Base-by-base conservation (phyloP, 441 rosid genomes). In the Euphorbia celastroides region DNA sequence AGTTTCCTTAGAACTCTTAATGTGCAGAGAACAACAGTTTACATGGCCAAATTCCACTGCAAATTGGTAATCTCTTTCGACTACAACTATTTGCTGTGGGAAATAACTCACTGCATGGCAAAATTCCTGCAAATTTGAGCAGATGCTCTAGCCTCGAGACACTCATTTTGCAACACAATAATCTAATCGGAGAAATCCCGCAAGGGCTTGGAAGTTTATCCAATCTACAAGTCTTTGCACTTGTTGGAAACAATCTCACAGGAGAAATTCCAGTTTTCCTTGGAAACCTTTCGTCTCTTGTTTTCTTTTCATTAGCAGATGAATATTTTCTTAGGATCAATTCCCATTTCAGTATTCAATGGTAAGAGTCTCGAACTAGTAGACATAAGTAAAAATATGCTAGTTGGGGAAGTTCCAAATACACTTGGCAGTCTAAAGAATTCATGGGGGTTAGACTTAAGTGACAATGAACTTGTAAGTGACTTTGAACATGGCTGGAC, bases 351-450 rank as follows among this genome's bases (percentile, higher is more conserved):
- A 34, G n/a, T n/a, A n/a, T n/a, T n/a, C n/a, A n/a, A n/a, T n/a
- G n/a, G n/a, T n/a, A n/a, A n/a, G n/a, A n/a, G 38, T 34, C 38
- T 34, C 38, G 38, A 34, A 34, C 38, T 34, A 34, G 9, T 9
- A 3, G 38, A 34, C 9, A 34, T 34, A 9, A 9, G 38, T 3
- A 9, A 34, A 34, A 34, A 34, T 34, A 34, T 3, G 38, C 9
- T 62, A 67, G 25, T 67, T 62, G 2, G 75, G 78, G 70, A 34
- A 34, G 38, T 34, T 34, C 38, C 44, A 38, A 9, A 38, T 9
- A 2, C 60, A 23, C 54, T 42, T 19, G 38, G 51, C 22, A 41
- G 32, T 38, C 52, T 64, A 27, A 38, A 38, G 44, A 38, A 38
- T 20, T 51, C 9, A 48, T 41, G 26, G 68, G 13, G 17, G 5